These are phyloP conservation scores for Sordariomycetes sp. DNA, from an alignment of 2,329 filamentous ascomycete genomes.

Conservation along the genomic window DNA sequence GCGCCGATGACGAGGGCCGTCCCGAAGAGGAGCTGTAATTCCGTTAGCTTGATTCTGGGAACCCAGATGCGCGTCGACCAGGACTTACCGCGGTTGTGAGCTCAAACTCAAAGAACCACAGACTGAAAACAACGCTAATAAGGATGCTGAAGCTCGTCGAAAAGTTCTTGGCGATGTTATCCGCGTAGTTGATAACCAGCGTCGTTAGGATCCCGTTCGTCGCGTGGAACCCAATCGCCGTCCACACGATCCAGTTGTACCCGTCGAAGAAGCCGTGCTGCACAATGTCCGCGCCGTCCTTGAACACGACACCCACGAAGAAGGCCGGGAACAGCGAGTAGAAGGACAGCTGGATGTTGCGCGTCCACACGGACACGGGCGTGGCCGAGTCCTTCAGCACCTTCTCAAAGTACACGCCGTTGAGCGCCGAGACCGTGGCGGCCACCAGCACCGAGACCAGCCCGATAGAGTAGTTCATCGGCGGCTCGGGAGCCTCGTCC, in stretches of 20 bases:
- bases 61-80: neutral
- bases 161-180: conserved; percentile 86
- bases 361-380: conserved; percentile 76
- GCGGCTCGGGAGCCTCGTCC: conserved; percentile 31
- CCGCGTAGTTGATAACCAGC: conserved; percentile 27
- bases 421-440: conserved; percentile 71
- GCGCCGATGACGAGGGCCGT: conserved; percentile 69
- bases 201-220: conserved; percentile 69
- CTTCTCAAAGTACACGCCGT: conserved; percentile 83
- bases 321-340: conserved; percentile 88
- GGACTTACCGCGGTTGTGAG: conserved; percentile 60
- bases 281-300: conserved; percentile 75
- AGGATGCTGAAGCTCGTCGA: conserved; percentile 88
- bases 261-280: conserved; percentile 87
- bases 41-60: conserved; percentile 8
- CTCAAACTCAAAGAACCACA: conserved; percentile 74
- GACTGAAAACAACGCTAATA: conserved; percentile 73
- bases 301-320: conserved; percentile 75
- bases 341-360: conserved; percentile 89
- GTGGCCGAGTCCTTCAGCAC: conserved; percentile 76
- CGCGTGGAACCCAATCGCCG: conserved; percentile 72
- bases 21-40: conserved; percentile 65
- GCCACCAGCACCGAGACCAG: conserved; percentile 68
- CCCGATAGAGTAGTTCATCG: conserved; percentile 72
- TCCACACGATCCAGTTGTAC: conserved; percentile 89